Percentiles rank a stretch among this genome's conserved stretches.
Evolutionary conservation across 2,329 filamentous ascomycete species (phyloP).

Genomic region (Diaporthe batatas): DNA sequence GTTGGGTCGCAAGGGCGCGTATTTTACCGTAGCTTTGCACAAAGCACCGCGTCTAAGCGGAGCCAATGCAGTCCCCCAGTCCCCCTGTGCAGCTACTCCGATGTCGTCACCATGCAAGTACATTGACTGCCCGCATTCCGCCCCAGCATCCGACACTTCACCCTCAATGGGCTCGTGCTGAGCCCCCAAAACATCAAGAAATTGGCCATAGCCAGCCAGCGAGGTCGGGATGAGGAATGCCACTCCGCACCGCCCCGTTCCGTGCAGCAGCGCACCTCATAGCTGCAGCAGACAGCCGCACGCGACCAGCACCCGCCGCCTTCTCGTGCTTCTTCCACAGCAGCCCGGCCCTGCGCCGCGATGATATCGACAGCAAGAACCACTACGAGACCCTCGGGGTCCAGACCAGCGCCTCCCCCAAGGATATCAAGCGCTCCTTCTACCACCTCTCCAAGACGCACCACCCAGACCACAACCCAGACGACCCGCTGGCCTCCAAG

Average conservation of each 20-base stretch:
- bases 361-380: conserved; percentile 60
- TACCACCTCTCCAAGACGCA: conserved; percentile 91
- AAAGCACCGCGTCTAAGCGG: conserved; percentile 2
- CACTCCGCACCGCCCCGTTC: conserved; percentile 57
- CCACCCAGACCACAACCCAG: conserved; percentile 91
- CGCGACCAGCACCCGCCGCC: conserved; percentile 23
- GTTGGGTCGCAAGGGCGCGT: not conserved
- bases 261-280: conserved; percentile 47
- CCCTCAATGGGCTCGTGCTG: conserved; percentile 15
- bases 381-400: conserved; percentile 89
- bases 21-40: conserved; percentile 19
- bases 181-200: conserved; percentile 12
- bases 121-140: not conserved
- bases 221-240: conserved; percentile 74
- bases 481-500: conserved; percentile 77
- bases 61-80: not conserved
- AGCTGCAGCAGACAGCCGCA: conserved; percentile 25
- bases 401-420: conserved; percentile 72
- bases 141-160: not conserved
- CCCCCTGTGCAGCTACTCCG: conserved; percentile 16
- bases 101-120: conserved; percentile 22
- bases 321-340: conserved; percentile 47
- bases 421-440: conserved; percentile 70
- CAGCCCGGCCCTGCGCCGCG: conserved; percentile 46
- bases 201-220: conserved; percentile 37